A percentile compares a stretch with the other conserved stretches of the same genome.
phyloP scores from a whole-genome alignment of 306 rosid species.

The Cicer bijugum region DNA sequence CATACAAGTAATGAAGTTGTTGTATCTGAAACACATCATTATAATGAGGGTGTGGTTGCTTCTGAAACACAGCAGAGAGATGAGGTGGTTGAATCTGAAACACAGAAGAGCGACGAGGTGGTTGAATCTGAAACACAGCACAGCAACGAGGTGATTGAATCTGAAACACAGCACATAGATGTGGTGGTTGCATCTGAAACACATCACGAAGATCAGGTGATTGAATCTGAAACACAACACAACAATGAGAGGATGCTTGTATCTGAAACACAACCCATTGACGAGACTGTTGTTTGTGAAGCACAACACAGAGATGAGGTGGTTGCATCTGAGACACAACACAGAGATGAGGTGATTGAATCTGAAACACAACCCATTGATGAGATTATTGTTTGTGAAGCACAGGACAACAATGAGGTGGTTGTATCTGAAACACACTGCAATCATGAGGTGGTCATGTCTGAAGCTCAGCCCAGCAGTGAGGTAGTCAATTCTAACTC shows the following conservation, averaged over 20 bases:
- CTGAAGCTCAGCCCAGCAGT: constrained; percentile 34
- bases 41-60: neutral
- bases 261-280: constrained; percentile 31
- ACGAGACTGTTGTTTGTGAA: constrained; percentile 18
- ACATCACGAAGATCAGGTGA: neutral
- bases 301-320: constrained; percentile 4
- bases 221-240: too few relatives aligned
- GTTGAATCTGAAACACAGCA: neutral
- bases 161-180: neutral
- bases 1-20: neutral
- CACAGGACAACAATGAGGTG: constrained; percentile 24
- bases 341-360: neutral
- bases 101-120: neutral
- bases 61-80: neutral
- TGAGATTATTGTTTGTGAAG: constrained; percentile 26
- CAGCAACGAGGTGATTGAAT: neutral
- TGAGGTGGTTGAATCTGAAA: neutral
- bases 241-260: neutral
- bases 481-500: constrained; percentile 30
- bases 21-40: neutral
- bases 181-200: neutral
- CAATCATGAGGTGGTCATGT: neutral
- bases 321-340: constrained; percentile 34
- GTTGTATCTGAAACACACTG: constrained; percentile 18
- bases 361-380: neutral